Evolutionary conservation across 345 rosid species (phyloP).

Genomic region (Lumnitzera littorea): DNA sequence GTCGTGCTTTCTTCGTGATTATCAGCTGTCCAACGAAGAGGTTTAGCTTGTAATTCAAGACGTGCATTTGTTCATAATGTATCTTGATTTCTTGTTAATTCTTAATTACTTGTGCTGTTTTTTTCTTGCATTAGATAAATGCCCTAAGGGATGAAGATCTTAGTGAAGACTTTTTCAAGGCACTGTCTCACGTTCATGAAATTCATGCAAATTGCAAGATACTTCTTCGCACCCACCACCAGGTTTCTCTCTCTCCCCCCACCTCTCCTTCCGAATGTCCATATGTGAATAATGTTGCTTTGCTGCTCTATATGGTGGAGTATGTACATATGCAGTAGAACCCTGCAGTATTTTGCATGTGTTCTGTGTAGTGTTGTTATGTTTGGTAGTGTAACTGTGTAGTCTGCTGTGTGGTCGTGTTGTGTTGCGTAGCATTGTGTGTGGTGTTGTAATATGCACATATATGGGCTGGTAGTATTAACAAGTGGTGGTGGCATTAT

Average conservation of each 20-base stretch:
- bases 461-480: too few species aligned
- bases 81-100: neutral
- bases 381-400: too few species aligned
- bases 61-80: neutral
- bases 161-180: conserved; percentile 79
- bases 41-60: conserved; percentile 20
- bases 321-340: too few species aligned
- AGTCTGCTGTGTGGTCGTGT: too few species aligned
- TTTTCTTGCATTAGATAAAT: conserved; percentile 43
- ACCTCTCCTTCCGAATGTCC: neutral
- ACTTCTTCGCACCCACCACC: conserved; percentile 92
- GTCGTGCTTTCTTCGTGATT: conserved; percentile 89
- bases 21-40: conserved; percentile 89
- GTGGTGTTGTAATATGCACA: too few species aligned
- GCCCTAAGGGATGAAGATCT: conserved; percentile 87
- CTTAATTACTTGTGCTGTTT: neutral
- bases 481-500: too few species aligned
- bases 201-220: conserved; percentile 94
- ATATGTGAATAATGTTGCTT: neutral
- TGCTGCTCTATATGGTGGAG: too few species aligned
- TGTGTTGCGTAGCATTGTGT: too few species aligned
- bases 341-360: too few species aligned
- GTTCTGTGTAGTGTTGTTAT: too few species aligned
- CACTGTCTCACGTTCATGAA: conserved; percentile 90
- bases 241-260: conserved; percentile 32